These are phyloP conservation scores for Debaryomycetaceae sp. DNA, from an alignment of 1,139 yeast genomes.

Conservation along the genomic window DNA sequence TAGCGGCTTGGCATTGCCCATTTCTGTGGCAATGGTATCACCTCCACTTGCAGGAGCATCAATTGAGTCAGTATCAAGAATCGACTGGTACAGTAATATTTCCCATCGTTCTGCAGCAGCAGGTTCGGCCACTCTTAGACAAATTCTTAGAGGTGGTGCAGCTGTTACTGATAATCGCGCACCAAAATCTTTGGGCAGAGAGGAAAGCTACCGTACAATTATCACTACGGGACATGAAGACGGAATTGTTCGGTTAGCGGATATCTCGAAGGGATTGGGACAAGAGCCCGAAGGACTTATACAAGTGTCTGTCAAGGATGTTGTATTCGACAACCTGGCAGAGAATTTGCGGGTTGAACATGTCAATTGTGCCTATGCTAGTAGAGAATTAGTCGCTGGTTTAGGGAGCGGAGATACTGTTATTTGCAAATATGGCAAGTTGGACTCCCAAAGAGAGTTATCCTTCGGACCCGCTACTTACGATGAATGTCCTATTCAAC, in stretches of 20 bases:
- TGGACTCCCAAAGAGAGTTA: conserved; percentile 1
- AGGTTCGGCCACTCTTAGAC: conserved; percentile 34
- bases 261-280: conserved; percentile 74
- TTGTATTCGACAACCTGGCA: conserved; percentile 28
- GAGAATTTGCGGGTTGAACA: conserved; percentile 44
- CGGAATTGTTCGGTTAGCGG: conserved; percentile 78
- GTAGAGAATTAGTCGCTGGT: conserved; percentile 73
- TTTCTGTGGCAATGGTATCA: conserved; percentile 72
- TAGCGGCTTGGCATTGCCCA: conserved; percentile 65
- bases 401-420: conserved; percentile 71
- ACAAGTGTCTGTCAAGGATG: conserved; percentile 35
- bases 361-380: conserved; percentile 73
- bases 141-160: conserved; percentile 73
- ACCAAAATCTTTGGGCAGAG: conserved; percentile 49
- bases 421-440: conserved; percentile 66
- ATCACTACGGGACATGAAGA: conserved; percentile 78
- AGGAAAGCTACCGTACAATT: conserved; percentile 56
- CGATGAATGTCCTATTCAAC: conserved; percentile 28
- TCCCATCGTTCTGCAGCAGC: conserved; percentile 32
- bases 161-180: conserved; percentile 43
- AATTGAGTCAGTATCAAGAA: conserved; percentile 56
- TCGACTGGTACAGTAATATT: conserved; percentile 77
- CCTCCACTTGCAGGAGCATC: conserved; percentile 64
- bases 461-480: conserved; percentile 22
- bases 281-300: conserved; percentile 50